These are phyloP conservation scores for Ophiobolus disseminans DNA, from an alignment of 2,329 filamentous ascomycete genomes.

Conservation along the genomic window DNA sequence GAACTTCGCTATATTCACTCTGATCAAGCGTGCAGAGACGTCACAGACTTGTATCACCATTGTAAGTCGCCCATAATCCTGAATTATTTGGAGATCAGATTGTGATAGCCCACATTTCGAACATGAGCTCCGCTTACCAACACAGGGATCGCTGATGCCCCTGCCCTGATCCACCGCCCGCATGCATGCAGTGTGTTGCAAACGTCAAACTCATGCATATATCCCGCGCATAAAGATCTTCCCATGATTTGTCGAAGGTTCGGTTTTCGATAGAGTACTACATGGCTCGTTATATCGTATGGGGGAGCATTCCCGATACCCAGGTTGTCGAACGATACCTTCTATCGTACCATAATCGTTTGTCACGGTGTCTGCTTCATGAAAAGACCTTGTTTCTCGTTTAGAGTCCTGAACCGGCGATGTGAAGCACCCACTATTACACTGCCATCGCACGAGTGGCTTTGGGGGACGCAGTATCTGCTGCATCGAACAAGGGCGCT, in stretches of 20 bases:
- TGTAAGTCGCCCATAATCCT: background rate
- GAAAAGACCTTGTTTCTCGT: too few species aligned
- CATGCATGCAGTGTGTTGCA: conserved; percentile 6
- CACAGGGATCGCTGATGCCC: conserved; percentile 13
- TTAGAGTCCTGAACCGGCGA: background rate
- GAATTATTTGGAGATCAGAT: conserved; percentile 11
- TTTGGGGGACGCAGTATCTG: conserved; percentile 22
- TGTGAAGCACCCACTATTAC: conserved; percentile 19
- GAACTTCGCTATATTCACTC: background rate
- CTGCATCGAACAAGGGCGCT: conserved; percentile 18
- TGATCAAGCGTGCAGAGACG: background rate
- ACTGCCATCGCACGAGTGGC: conserved; percentile 31
- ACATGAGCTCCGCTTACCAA: conserved; percentile 16
- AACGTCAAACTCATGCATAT: too few species aligned
- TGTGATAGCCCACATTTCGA: conserved; percentile 7
- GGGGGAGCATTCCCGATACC: conserved; percentile 16
- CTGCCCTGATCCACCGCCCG: conserved; percentile 16
- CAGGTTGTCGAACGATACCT: conserved; percentile 16
- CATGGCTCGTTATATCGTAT: conserved; percentile 9
- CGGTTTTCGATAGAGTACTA: conserved; percentile 27
- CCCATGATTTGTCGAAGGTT: conserved; percentile 14
- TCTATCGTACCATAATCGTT: conserved; percentile 4
- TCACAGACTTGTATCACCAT: background rate
- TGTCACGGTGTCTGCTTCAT: too few species aligned
- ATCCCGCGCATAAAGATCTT: conserved; percentile 14